phyloP scores from a whole-genome alignment of 2,329 filamentous ascomycete genomes.

The Nigrospora oryzae region DNA sequence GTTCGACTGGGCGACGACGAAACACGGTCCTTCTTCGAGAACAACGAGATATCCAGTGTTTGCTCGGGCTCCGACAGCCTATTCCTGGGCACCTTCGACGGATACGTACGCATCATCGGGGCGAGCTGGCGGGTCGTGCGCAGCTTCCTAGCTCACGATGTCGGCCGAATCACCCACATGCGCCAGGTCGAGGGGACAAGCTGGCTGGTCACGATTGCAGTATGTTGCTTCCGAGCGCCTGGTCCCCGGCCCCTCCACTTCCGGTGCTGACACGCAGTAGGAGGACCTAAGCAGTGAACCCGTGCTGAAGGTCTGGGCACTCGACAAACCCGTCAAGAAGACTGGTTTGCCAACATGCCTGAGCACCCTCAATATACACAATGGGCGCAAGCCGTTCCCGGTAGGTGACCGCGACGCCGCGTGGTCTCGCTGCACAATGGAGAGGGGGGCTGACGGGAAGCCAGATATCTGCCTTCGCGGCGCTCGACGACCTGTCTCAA shows the following conservation, averaged over 20 bases:
- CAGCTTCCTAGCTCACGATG: constrained; percentile 80
- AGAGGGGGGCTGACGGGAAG: constrained; percentile 1
- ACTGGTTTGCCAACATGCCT: constrained; percentile 82
- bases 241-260: not conserved
- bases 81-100: constrained; percentile 80
- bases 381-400: constrained; percentile 89
- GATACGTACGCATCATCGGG: constrained; percentile 79
- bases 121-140: constrained; percentile 79
- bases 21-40: constrained; percentile 69
- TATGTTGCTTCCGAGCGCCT: constrained; percentile 20
- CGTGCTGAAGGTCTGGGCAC: constrained; percentile 90
- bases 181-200: constrained; percentile 84
- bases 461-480: constrained; percentile 79
- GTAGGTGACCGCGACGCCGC: constrained; percentile 33
- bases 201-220: constrained; percentile 72
- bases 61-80: constrained; percentile 83
- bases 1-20: constrained; percentile 75
- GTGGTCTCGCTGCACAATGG: not conserved
- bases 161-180: constrained; percentile 78
- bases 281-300: constrained; percentile 87
- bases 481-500: constrained; percentile 81
- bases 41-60: constrained; percentile 73
- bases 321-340: constrained; percentile 92
- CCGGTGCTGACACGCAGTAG: constrained; percentile 30
- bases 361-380: constrained; percentile 78